phyloP scores from a whole-genome alignment of 495 filamentous ascomycete species.

The Aspergillus conjunctus region DNA sequence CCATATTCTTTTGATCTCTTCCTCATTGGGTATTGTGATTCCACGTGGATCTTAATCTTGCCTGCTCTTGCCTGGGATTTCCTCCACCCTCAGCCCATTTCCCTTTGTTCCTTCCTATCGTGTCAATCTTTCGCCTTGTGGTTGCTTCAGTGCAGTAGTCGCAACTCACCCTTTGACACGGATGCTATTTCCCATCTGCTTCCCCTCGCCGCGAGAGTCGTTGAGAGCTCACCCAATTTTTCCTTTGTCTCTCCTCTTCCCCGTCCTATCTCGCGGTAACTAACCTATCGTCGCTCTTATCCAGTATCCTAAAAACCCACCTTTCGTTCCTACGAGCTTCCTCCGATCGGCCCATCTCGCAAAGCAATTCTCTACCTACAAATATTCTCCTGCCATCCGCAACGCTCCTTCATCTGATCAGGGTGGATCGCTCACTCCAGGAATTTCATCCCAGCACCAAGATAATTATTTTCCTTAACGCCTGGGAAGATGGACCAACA shows the following conservation, averaged over 20 bases:
- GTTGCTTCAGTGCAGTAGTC: constrained; percentile 22
- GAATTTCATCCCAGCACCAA: constrained; percentile 6
- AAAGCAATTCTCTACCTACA: constrained; percentile 4
- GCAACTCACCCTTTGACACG: constrained; percentile 22
- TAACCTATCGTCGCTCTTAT: constrained; percentile 36
- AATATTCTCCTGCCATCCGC: constrained; percentile 13
- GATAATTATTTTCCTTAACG: constrained; percentile 23
- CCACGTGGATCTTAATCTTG: constrained; percentile 20
- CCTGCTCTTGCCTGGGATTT: constrained; percentile 10
- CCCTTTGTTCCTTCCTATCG: constrained; percentile 27
- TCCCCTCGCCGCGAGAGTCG: constrained; percentile 34
- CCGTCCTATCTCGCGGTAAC: constrained; percentile 23
- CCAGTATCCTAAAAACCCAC: constrained; percentile 33
- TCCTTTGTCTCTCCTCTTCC: constrained; percentile 18
- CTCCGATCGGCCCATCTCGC: constrained; percentile 31
- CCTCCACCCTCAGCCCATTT: constrained; percentile 12
- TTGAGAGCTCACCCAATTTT: constrained; percentile 31
- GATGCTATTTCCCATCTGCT: constrained; percentile 25
- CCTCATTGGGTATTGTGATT: constrained; percentile 1
- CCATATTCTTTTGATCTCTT: constrained; percentile 1
- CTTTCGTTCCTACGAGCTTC: constrained; percentile 28
- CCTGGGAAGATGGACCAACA: constrained; percentile 76
- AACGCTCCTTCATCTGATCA: constrained; percentile 22
- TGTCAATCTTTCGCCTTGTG: constrained; percentile 37
- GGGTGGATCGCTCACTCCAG: constrained; percentile 11